phyloP scores from a whole-genome alignment of 129 eudicot species.

The Flaveria ramosissima region DNA sequence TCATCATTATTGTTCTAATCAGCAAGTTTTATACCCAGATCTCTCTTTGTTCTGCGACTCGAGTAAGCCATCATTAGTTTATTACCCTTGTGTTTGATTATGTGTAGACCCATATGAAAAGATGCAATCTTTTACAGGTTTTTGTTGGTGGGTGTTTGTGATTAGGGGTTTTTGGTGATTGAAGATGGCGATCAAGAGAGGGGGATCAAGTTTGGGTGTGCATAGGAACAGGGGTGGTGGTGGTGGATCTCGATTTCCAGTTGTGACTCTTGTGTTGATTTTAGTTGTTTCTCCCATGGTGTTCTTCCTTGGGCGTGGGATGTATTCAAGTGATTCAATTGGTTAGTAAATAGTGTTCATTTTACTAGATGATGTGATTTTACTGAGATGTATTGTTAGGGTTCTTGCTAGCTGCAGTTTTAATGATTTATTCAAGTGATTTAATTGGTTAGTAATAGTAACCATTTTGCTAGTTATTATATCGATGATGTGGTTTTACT shows the following conservation, averaged over 20 bases:
- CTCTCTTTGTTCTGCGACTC: neutral
- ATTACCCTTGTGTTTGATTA: slow-evolving; percentile 16
- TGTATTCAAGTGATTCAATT: slow-evolving; percentile 37
- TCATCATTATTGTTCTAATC: neutral
- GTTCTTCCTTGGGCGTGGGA: slow-evolving; percentile 55
- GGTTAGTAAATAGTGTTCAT: slow-evolving; percentile 36
- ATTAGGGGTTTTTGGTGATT: neutral
- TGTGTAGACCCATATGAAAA: slow-evolving; percentile 6
- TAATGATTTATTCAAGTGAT: neutral
- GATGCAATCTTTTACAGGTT: slow-evolving; percentile 16
- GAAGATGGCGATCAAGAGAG: slow-evolving; percentile 44
- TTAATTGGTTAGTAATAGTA: slow-evolving; percentile 36
- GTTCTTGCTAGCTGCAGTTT: slow-evolving; percentile 12
- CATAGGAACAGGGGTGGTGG: slow-evolving; percentile 49
- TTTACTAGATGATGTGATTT: neutral
- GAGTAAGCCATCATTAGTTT: neutral
- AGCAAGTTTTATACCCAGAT: slow-evolving; percentile 17
- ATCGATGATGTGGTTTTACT: neutral
- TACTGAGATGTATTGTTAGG: slow-evolving; percentile 2
- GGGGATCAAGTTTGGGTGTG: slow-evolving; percentile 37
- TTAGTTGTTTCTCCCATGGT: slow-evolving; percentile 47
- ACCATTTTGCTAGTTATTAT: neutral
- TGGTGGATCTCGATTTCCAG: slow-evolving; percentile 54
- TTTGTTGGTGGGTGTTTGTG: slow-evolving; percentile 1
- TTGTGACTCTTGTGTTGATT: slow-evolving; percentile 43